Evolutionary conservation across 1,284 basidiomycete genomes (phyloP), one percentile per base, ranked within the genome.

Genomic region (Megacollybia platyphylla): DNA sequence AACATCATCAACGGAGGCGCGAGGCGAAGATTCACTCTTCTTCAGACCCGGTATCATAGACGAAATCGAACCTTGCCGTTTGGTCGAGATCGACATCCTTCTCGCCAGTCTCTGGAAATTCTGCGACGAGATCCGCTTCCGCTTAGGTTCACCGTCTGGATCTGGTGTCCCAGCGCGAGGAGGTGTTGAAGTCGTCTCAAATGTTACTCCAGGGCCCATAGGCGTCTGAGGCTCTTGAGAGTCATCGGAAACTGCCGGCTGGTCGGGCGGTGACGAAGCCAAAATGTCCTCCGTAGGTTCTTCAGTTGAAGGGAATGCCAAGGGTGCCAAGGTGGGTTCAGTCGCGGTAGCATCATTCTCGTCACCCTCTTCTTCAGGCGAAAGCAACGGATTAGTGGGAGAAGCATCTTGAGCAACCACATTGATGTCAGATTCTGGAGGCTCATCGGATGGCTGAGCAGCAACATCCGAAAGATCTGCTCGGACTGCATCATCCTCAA

Each of bases 61-160:
- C 28, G 67, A 57, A 13, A 68, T 57, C 17, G 66, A 74, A 28
- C 76, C 73, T 51, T 73, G 68, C 36, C 77, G 71, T 36, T 72
- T 68, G 1, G 75, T 71, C 0, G 73, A 74, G 31, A 85, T 57
- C 9, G 84, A 86, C 44, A 87, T 78, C 47, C 76, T 68, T 43
- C 82, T 65, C 13, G 84, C 84, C 36, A 87, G 57, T 26, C 81
- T 71, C 57, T 87, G 83, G 66, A 87, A 83, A 54, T 87, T 87
- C 58, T 87, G 84, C 18, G 83, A 82, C 8, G 82, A 79, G 44
- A 83, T 85, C 20, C 83, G 71, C 54, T 79, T 82, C 45, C 81
- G 69, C 64, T 85, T 86, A 39, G 74, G 74, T 52, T 84, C 82
- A n/a, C 70, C 54, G 2, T 81, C 79, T 1, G 71, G 70, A 52